These are phyloP conservation scores for Solanum chacoense DNA, from an alignment of 305 asterid genomes.

Conservation along the genomic window DNA sequence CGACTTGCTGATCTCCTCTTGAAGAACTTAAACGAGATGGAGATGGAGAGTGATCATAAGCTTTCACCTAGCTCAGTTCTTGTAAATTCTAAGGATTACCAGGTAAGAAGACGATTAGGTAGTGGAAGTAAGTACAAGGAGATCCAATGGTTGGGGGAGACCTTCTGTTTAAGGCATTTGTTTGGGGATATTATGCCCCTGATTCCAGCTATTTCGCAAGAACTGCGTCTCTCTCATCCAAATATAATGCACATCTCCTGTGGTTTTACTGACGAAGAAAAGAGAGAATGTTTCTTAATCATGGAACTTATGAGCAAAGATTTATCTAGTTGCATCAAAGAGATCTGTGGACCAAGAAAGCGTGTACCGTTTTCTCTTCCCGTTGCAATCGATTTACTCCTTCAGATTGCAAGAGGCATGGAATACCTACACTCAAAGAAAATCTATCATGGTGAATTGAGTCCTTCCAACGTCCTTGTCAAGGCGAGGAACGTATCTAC, in stretches of 20 bases:
- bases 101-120: constrained; percentile 61
- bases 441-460: constrained; percentile 64
- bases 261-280: constrained; percentile 62
- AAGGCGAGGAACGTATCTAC: constrained; percentile 27
- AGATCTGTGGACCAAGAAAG: constrained; percentile 51
- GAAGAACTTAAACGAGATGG: constrained; percentile 29
- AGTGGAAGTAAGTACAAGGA: constrained; percentile 63
- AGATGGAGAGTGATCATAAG: constrained; percentile 10
- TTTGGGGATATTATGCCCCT: constrained; percentile 38
- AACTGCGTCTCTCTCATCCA: constrained; percentile 57
- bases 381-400: constrained; percentile 57
- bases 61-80: constrained; percentile 41
- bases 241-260: constrained; percentile 56
- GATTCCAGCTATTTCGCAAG: constrained; percentile 33
- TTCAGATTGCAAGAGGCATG: constrained; percentile 89
- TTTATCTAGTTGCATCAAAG: constrained; percentile 52
- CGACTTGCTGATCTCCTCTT: constrained; percentile 45
- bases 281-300: constrained; percentile 55
- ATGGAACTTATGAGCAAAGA: constrained; percentile 76
- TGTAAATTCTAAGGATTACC: constrained; percentile 56
- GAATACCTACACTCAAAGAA: constrained; percentile 75
- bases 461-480: constrained; percentile 48
- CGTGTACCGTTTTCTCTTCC: constrained; percentile 63
- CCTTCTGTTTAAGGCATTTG: constrained; percentile 61
- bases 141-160: constrained; percentile 89